Conservation (phyloP, 2,329 filamentous ascomycete genomes). For the Penicillium concentricum region DNA sequence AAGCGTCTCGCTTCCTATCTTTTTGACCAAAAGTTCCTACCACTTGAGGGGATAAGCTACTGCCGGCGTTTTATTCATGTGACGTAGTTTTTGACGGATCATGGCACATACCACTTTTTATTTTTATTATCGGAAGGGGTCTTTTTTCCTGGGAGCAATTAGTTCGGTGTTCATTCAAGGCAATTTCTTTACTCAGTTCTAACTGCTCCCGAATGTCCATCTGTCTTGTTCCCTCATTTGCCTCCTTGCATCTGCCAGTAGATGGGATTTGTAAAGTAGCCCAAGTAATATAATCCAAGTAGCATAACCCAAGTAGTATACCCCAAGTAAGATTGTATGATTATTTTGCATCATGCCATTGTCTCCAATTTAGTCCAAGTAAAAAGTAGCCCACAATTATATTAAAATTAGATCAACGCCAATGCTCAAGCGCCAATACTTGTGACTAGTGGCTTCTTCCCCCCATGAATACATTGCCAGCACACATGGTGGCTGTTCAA, state of each 20-base stretch:
- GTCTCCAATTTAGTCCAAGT: background rate
- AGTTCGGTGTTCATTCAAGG: slow-evolving; percentile 33
- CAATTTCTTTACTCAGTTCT: slow-evolving; percentile 32
- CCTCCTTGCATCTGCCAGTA: slow-evolving; percentile 12
- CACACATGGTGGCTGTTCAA: slow-evolving; percentile 2
- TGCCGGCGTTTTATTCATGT: slow-evolving; percentile 24
- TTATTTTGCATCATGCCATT: slow-evolving; percentile 1
- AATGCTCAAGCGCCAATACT: slow-evolving; percentile 3
- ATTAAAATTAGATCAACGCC: slow-evolving; percentile 2
- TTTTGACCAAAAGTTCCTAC: slow-evolving; percentile 24
- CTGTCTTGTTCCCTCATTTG: slow-evolving; percentile 28
- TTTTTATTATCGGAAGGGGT: slow-evolving; percentile 14
- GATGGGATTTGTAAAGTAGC: background rate
- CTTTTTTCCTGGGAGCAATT: slow-evolving; percentile 29
- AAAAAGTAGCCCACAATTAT: background rate
- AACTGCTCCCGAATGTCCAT: slow-evolving; percentile 33
- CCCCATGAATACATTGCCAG: slow-evolving; percentile 6
- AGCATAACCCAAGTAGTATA: too few relatives aligned
- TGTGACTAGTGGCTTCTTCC: slow-evolving; percentile 2
- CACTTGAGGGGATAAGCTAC: slow-evolving; percentile 27
- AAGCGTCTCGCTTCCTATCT: slow-evolving; percentile 31
- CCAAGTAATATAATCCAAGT: background rate
- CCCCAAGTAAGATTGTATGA: background rate
- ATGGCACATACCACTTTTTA: slow-evolving; percentile 32
- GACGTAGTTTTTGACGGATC: slow-evolving; percentile 32